Conservation (phyloP, 73 alveolate genomes). For the Tetrahymena thermophila region DNA sequence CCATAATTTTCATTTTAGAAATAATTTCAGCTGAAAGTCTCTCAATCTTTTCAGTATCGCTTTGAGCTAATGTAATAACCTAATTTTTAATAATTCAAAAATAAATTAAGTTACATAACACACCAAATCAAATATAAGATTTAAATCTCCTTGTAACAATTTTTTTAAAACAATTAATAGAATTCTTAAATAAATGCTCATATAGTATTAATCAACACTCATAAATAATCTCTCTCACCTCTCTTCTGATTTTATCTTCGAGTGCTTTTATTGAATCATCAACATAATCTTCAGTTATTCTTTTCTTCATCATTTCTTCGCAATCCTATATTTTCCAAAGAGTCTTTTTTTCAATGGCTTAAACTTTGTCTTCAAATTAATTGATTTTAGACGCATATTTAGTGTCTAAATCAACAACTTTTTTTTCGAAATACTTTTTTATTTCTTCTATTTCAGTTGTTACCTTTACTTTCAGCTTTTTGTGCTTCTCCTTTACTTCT, state of each 20-base stretch:
- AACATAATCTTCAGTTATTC: neutral
- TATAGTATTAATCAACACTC: too few relatives aligned
- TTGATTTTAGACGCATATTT: neutral
- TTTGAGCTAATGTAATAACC: neutral
- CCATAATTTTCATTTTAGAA: neutral
- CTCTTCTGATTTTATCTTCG: neutral
- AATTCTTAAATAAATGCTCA: neutral
- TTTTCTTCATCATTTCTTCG: neutral
- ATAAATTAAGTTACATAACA: neutral
- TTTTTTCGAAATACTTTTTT: neutral
- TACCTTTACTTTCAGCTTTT: neutral
- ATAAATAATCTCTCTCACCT: neutral
- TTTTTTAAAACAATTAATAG: neutral
- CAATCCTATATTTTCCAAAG: neutral
- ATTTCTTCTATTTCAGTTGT: neutral
- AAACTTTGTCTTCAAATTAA: neutral
- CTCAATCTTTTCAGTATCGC: conserved; percentile 1
- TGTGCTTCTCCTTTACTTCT: neutral
- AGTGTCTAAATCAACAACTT: neutral
- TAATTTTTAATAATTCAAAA: neutral
- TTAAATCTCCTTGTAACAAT: neutral
- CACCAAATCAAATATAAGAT: neutral
- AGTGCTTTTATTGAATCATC: neutral
- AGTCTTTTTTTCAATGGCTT: neutral
- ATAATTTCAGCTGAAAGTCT: neutral